Evolutionary conservation across 1,284 basidiomycete genomes (phyloP).

Genomic region (Naganishia cerealis): DNA sequence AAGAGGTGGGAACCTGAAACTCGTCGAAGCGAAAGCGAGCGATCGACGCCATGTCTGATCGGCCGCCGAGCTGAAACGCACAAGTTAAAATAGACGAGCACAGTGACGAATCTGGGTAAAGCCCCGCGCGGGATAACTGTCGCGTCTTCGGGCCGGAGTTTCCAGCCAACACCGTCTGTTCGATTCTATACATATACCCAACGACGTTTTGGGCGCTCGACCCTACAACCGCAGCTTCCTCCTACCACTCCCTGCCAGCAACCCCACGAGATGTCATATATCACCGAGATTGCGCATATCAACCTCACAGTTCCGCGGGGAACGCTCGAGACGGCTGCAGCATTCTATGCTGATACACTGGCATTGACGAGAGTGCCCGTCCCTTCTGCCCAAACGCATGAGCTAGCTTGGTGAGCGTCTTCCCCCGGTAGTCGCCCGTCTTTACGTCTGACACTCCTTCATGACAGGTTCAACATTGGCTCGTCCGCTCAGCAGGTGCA

Average conservation of each 20-base stretch:
- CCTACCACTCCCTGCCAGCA: background rate
- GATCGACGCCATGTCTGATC: too few species aligned
- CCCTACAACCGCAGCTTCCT: background rate
- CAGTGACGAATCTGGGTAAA: too few species aligned
- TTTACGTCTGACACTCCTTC: background rate
- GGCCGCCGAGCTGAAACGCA: too few species aligned
- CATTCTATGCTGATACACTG: constrained; percentile 50
- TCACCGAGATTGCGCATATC: constrained; percentile 43
- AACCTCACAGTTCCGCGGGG: constrained; percentile 49
- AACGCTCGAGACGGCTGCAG: constrained; percentile 45
- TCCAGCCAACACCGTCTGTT: too few species aligned
- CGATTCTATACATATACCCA: too few species aligned
- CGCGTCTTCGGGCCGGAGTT: background rate
- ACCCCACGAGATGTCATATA: constrained; percentile 14
- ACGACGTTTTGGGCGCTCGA: too few species aligned
- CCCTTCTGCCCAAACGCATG: constrained; percentile 43
- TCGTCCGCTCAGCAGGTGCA: constrained; percentile 41
- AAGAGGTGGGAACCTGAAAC: too few species aligned
- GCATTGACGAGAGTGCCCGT: constrained; percentile 47
- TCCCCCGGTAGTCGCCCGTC: background rate
- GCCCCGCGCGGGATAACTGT: too few species aligned
- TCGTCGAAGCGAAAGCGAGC: too few species aligned
- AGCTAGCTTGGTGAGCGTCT: constrained; percentile 44
- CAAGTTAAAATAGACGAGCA: too few species aligned
- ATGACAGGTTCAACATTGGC: constrained; percentile 34